phyloP scores from a whole-genome alignment of 371 early-diverging fungal genomes.

The Apophysomyces elegans region DNA sequence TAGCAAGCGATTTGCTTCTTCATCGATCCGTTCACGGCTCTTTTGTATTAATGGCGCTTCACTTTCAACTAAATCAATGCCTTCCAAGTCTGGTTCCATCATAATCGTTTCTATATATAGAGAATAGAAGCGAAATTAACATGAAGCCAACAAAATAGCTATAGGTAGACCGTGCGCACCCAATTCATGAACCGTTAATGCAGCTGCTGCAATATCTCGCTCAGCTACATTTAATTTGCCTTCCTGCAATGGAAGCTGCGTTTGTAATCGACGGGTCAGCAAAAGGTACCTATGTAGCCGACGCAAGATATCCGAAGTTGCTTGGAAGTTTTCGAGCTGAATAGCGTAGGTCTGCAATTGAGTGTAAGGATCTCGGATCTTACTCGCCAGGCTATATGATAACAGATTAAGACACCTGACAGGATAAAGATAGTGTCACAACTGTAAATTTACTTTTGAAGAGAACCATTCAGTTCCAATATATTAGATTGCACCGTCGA shows the following conservation, averaged over 20 bases:
- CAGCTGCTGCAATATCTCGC: conserved; percentile 62
- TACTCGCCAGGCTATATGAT: conserved; percentile 53
- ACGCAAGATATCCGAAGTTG: conserved; percentile 66
- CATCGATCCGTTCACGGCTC: conserved; percentile 48
- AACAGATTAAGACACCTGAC: neutral
- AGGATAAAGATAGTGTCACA: neutral
- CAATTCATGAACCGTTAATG: conserved; percentile 59
- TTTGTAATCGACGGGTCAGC: conserved; percentile 63
- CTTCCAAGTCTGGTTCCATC: conserved; percentile 66
- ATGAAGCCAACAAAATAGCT: neutral
- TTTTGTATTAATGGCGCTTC: conserved; percentile 54
- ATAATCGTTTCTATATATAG: conserved; percentile 50
- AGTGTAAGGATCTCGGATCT: conserved; percentile 65
- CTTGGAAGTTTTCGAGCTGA: conserved; percentile 69
- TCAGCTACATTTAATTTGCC: conserved; percentile 32
- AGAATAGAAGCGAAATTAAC: neutral
- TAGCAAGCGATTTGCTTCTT: conserved; percentile 60
- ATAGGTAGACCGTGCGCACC: conserved; percentile 23
- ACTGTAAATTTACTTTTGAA: conserved; percentile 51
- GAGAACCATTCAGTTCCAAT: conserved; percentile 56
- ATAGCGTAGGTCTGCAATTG: conserved; percentile 61
- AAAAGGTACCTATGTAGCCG: conserved; percentile 68
- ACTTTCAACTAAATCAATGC: conserved; percentile 65
- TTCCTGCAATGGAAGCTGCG: conserved; percentile 48
- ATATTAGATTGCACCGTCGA: conserved; percentile 61